A percentile compares a stretch with the other conserved stretches of the same genome.
Evolutionary conservation across 768 basidiomycete species (phyloP).

Genomic region (Brasilioporus rufonigricans): DNA sequence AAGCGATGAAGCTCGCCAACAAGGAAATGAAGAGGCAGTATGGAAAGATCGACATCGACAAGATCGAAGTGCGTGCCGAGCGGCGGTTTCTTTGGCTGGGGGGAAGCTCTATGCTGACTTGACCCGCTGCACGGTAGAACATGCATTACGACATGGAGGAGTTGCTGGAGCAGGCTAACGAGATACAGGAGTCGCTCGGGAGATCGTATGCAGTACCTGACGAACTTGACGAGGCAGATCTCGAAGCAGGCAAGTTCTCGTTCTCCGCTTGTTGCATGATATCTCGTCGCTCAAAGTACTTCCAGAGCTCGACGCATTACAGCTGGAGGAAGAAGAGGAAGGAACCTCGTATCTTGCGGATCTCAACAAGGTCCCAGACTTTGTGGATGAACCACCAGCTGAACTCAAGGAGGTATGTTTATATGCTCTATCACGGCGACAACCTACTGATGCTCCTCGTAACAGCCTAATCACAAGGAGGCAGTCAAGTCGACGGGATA

Average conservation of each 20-base stretch:
- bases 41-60: conserved; percentile 95
- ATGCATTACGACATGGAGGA: conserved; percentile 99
- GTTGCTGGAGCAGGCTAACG: conserved; percentile 92
- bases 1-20: conserved; percentile 94
- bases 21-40: conserved; percentile 97
- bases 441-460: conserved; percentile 1
- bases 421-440: not conserved
- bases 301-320: conserved; percentile 89
- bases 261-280: not conserved
- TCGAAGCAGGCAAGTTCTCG: conserved; percentile 80
- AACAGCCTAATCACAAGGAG: conserved; percentile 48
- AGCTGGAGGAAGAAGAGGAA: conserved; percentile 90
- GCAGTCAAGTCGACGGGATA: conserved; percentile 53
- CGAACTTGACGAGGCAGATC: conserved; percentile 95
- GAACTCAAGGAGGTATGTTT: conserved; percentile 58
- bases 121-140: conserved; percentile 45
- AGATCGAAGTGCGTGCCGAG: conserved; percentile 88
- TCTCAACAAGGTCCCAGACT: conserved; percentile 86
- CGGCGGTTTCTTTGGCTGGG: not conserved
- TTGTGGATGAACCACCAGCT: conserved; percentile 84
- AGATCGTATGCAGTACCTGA: conserved; percentile 96
- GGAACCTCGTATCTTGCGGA: conserved; percentile 86
- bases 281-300: conserved; percentile 1
- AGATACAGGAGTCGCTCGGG: conserved; percentile 92
- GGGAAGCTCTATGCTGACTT: not conserved